Base-by-base conservation (phyloP, 768 basidiomycete genomes). In the Tulasnella sp. region DNA sequence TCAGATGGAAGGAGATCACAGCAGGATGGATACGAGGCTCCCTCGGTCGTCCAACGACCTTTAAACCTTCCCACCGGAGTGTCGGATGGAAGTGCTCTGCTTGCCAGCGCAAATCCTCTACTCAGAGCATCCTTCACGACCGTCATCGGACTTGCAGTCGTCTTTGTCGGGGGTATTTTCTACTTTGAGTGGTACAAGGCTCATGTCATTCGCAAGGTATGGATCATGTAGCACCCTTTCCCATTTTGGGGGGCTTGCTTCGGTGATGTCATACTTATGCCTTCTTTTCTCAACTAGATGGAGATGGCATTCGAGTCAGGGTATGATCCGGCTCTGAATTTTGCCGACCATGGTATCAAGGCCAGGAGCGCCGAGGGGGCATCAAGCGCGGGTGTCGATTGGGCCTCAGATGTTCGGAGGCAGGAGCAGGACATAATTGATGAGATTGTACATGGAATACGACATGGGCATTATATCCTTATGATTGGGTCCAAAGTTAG, bases 181-280 rank as follows among this genome's bases (percentile, higher is more conserved):
- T 93, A 93, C 82, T 83, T 93, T 73, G 84, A 85, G 37, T 93
- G 89, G 91, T 95, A 96, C 84, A 94, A 95, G 83, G 87, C 85
- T 79, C 89, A 90, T 79, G 94, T 96, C 25, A 85, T 96, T 25
- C 84, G 88, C 82, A 91, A 96, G 87, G 93, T 91, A 79, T 76
- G 82, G 77, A 5, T n/a, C 17, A 42, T 49, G 17, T 22, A 42
- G 49, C 38, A 37, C 31, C 40, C 5, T 70, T 38, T 68, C 31
- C 67, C 31, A 5, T 68, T 68, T 12, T 68, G 67, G 31, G 17
- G 0, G 9, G 15, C 39, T 29, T 37, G 39, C 40, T n/a, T 49
- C 22, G 72, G n/a, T 38, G n/a, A 39, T 38, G n/a, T 38, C 19
- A 52, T 54, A 40, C 3, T 72, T 37, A 19, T 54, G 34, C 7